Evolutionary conservation across 352 stramenopile species (phyloP), one percentile per base, ranked within the genome.

Genomic region (Phytophthora tubulina): DNA sequence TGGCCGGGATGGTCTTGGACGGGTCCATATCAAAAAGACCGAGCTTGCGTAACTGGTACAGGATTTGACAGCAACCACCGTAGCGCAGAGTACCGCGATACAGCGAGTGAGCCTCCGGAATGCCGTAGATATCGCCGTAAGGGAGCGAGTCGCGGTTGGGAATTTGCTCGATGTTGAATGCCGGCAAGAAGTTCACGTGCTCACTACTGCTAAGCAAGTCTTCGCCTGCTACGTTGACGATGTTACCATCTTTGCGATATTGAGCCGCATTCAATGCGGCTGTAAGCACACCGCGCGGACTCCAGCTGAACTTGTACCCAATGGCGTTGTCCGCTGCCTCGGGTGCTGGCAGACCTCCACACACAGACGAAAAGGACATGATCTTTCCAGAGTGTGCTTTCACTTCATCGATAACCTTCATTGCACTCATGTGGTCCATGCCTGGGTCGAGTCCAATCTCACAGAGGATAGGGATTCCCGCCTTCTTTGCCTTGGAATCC

Each of bases 231-330:
- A 99, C 81, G 46, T 95, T 83, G 63, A 99, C 70, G 36, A 96
- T 62, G 61, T 94, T 75, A 35, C 88, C 90, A 51, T 98, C 73
- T 75, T 91, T 92, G 42, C 86, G 84, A 76, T 97, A 99, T 32
- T 87, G 79, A 8, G 97, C 95, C 36, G 89, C 71, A 77, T 99
- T 99, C 50, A 97, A 64, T 11, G 90, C 94, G 9, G 97, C 96
- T 31, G 82, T 96, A n/a, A 99, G 75, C 6, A 99, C 97, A 41
- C 96, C 97, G 33, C 92, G 92, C 36, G 97, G 97, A 56, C 90
- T 98, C 97, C 97, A 99, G 61, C 93, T 98, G 73, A 99, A 99
- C 79, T 99, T 99, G 85, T 99, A 99, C 27, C 90, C 92, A 51
- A 99, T 96, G 21, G 95, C 89, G 68, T 99, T 99, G 73, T 99